Evolutionary conservation across 352 stramenopile species (phyloP), one percentile per base, ranked within the genome.

Genomic region (Globisporangium okanoganense): DNA sequence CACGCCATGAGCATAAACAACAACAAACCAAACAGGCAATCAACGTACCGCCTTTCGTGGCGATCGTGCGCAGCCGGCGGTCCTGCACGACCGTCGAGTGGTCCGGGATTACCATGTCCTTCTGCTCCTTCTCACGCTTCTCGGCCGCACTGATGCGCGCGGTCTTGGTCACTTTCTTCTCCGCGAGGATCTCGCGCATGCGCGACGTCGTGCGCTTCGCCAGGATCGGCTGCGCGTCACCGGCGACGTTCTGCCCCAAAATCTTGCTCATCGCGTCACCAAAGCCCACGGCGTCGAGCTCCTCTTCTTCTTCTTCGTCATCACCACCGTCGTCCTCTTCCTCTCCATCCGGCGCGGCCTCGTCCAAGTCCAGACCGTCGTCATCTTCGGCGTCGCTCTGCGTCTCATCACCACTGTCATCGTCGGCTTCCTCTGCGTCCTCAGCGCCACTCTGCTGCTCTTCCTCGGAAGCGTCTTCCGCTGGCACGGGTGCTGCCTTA

Each of bases 261-360:
- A 94, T 86, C 66, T 94, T 94, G 75, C 74, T 93, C 85, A 94
- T 91, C 43, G 85, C 85, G 51, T 94, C 85, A 24, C 80, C 85
- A 71, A 94, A 92, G 25, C 83, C 85, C 52, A 94, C 85, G 2
- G 80, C 79, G 18, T 88, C 79, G n/a, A 84, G 70, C 12, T 63
- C 62, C 16, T 83, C 78, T 0, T 70, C 69, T 14, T 72, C 72
- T 1, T 71, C 68, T 1, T 65, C 61, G 4, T 56, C 55, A 20
- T 61, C 62, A 6, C 45, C 29, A 33, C 29, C 68, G 3, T 64
- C 61, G 7, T 47, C 66, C 5, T 56, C 54, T 8, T 65, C 50
- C 0, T 52, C 47, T 13, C 24, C 59, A 18, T 62, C 65, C 13
- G 58, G 35, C 5, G 73, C 66, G 29, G 13, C 47, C 14, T 66